These are phyloP conservation scores for Wickerhamiella nectarea DNA, from an alignment of 805 yeast genomes.

Conservation along the genomic window DNA sequence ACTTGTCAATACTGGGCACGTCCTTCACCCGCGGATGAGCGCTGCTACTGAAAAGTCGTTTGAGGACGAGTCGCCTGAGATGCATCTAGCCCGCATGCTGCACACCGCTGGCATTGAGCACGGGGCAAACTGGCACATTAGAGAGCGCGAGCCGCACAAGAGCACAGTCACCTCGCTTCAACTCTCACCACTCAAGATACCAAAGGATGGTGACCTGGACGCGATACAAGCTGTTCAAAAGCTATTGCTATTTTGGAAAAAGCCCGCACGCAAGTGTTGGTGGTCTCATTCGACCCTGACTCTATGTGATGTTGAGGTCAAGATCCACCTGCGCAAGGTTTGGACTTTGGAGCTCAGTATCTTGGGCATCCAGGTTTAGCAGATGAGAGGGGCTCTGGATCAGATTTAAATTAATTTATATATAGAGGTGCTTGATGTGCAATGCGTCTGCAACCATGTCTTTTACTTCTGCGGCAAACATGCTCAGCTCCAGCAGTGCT, in stretches of 20 bases:
- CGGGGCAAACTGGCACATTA: constrained; percentile 69
- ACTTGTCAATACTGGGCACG: constrained; percentile 24
- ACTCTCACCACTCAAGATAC: constrained; percentile 36
- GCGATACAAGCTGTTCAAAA: constrained; percentile 34
- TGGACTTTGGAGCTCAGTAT: constrained; percentile 94
- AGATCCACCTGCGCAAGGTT: constrained; percentile 78
- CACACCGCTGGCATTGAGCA: constrained; percentile 72
- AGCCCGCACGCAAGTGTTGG: constrained; percentile 98
- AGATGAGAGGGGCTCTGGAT: not conserved
- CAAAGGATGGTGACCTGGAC: constrained; percentile 13
- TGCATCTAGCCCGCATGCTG: constrained; percentile 86
- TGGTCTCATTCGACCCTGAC: constrained; percentile 45
- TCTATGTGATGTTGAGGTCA: constrained; percentile 30
- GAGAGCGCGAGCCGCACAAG: constrained; percentile 76
- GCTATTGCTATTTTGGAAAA: constrained; percentile 83
- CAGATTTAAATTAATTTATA: not conserved
- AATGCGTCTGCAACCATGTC: not conserved
- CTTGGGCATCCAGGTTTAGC: constrained; percentile 43
- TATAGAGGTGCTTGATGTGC: not conserved
- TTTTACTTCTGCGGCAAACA: not conserved
- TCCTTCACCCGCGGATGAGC: not conserved
- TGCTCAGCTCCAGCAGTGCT: not conserved
- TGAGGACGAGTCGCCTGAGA: constrained; percentile 68
- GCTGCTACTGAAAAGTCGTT: not conserved
- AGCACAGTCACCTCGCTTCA: constrained; percentile 79